Base-by-base conservation (phyloP, 2,329 filamentous ascomycete genomes). In the Neopestalotiopsis clavispora region DNA sequence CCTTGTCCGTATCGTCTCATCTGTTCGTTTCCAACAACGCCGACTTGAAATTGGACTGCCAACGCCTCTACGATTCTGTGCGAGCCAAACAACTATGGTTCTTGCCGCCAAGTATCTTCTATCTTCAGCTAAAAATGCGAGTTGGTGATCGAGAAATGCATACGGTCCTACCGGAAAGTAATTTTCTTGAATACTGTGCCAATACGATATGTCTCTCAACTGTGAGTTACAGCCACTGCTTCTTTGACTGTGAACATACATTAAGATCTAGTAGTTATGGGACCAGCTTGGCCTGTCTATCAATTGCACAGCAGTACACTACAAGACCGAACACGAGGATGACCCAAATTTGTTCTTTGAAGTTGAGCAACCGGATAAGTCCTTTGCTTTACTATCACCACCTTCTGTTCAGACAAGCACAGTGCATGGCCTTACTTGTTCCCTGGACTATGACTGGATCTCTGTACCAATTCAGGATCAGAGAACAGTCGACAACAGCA, bases 291-390 rank as follows among this genome's bases (percentile, higher is more conserved):
- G 75, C 13, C 71, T 79, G 5, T 69, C 57, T 1, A 73, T 75
- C 34, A 62, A 71, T 17, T 64, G 72, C 65, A 68, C 74, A 3
- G 72, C 74, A 13, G 65, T 77, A 63, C 71, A 73, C 9, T 73
- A 75, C 65, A 69, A 73, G 3, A 66, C 68, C 23, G 56, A 70
- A 34, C 68, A 71, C n/a, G 68, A 70, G 17, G 74, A 70, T 14
- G 69, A 62, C 4, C 76, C 77, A 30, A 77, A 76, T 57, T 68
- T 79, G 3, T 78, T 73, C 69, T 75, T 78, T 57, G 74, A 72
- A 57, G 67, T 78, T 17, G 73, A 78, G 66, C 77, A 78, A 64
- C 69, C 71, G 28, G 72, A 78, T 59, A 79, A 78, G 66, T 74
- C 76, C 6, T 72, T 70, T 23, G 71, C 74, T 38, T 71, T 78